Conservation (phyloP, 257 asterid species). For the Ajuga chamaepitys region DNA sequence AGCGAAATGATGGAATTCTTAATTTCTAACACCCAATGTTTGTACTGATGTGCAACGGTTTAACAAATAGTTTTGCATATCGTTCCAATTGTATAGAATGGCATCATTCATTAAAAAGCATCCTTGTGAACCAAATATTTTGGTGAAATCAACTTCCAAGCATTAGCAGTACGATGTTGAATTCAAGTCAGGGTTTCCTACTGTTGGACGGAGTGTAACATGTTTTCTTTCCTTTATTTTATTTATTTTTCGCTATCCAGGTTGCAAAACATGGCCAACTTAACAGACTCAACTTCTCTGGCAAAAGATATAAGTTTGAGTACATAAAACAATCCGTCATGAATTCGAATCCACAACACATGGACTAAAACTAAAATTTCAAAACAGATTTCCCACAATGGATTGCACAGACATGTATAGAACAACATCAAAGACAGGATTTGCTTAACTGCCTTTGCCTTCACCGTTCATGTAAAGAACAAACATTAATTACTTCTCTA, state of each 20-base stretch:
- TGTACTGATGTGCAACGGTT: neutral
- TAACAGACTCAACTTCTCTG: neutral
- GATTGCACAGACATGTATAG: constrained; percentile 13
- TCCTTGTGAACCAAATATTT: neutral
- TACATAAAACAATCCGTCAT: neutral
- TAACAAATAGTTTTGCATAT: neutral
- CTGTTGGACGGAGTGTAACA: neutral
- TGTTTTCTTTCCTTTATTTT: neutral
- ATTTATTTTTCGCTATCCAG: neutral
- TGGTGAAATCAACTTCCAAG: neutral
- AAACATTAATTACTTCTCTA: constrained; percentile 16
- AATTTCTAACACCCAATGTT: neutral
- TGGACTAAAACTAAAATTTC: neutral
- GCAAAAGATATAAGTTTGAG: neutral
- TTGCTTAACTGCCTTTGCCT: constrained; percentile 16
- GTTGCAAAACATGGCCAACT: neutral
- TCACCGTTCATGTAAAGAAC: constrained; percentile 14
- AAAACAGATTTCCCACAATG: neutral
- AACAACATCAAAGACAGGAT: constrained; percentile 1
- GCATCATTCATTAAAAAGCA: neutral
- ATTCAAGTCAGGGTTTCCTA: neutral
- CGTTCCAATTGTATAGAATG: neutral
- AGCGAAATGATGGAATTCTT: neutral
- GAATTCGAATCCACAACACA: neutral
- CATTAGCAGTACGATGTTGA: neutral